Evolutionary conservation across 176 grass and related monocot genomes (phyloP).

Genomic region (Dactylis glomerata): DNA sequence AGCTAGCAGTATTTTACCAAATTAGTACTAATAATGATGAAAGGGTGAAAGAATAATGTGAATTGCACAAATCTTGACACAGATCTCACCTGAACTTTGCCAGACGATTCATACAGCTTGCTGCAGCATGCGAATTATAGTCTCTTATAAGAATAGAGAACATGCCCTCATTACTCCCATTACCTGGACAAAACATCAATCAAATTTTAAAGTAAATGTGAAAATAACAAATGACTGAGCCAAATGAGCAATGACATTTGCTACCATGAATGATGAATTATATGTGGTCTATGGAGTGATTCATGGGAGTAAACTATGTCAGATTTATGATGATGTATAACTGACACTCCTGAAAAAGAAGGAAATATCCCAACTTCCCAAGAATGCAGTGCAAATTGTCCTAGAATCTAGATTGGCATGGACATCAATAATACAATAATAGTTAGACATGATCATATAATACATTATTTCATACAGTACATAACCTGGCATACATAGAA

Average conservation of each 20-base stretch:
- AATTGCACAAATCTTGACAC: constrained; percentile 1
- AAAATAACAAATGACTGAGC: constrained; percentile 16
- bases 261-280: background rate
- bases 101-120: constrained; percentile 97
- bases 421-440: background rate
- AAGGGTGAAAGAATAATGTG: background rate
- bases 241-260: constrained; percentile 1
- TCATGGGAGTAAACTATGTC: background rate
- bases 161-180: constrained; percentile 85
- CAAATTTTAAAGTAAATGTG: background rate
- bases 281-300: background rate
- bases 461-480: background rate
- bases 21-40: background rate
- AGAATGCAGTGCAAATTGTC: background rate
- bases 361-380: background rate
- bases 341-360: background rate
- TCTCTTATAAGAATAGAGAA: constrained; percentile 93
- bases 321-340: background rate
- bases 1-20: constrained; percentile 2
- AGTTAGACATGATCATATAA: background rate
- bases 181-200: constrained; percentile 60
- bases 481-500: background rate
- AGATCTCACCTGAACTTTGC: constrained; percentile 84
- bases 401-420: background rate
- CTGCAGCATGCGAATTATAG: constrained; percentile 99